Evolutionary conservation across 2,329 filamentous ascomycete genomes (phyloP), one percentile per base, ranked within the genome.

Genomic region (Scedosporium aurantiacum): DNA sequence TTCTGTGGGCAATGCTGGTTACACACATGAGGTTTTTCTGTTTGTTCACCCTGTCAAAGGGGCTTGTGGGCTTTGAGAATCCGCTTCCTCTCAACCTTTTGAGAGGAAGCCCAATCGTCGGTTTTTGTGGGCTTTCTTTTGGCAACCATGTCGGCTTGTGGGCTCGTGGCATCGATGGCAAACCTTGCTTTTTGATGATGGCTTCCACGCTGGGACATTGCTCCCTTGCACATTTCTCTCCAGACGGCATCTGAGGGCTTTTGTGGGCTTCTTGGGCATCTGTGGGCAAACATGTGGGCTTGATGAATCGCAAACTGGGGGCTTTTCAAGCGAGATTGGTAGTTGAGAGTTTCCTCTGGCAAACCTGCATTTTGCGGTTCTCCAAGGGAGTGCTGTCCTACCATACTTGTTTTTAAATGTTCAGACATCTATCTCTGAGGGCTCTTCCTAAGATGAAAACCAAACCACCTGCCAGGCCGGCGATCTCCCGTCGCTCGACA

Each of bases 51-150:
- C 72, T 69, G 67, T 65, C 70, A 66, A 67, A 47, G 63, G 63
- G 54, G 70, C 67, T 70, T 71, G 76, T 81, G 79, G 79, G 78
- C 78, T 81, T 80, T 79, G 78, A 78, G 76, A 77, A 77, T 72
- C 72, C 71, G 32, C 32, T 37, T 74, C 72, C 74, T 76, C 73
- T 61, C 68, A 23, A 65, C 60, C 41, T 32, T 23, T 32, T 27
- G 27, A 18, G 63, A 64, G 73, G 23, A 73, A 74, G 74, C 75
- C 74, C n/a, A n/a, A 70, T 74, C 76, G 79, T 79, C 75, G 73
- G 82, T 79, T 79, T 80, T 40, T 58, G 56, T 40, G 21, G 25
- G 25, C 28, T 58, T 21, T 18, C 18, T 32, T 18, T n/a, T 12
- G 28, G 32, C 18, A 58, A 40, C 63, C 70, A 67, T 69, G 67